Evolutionary conservation across 371 early-diverging fungal species (phyloP).

Genomic region (Thermomucor indicae-seudaticae): DNA sequence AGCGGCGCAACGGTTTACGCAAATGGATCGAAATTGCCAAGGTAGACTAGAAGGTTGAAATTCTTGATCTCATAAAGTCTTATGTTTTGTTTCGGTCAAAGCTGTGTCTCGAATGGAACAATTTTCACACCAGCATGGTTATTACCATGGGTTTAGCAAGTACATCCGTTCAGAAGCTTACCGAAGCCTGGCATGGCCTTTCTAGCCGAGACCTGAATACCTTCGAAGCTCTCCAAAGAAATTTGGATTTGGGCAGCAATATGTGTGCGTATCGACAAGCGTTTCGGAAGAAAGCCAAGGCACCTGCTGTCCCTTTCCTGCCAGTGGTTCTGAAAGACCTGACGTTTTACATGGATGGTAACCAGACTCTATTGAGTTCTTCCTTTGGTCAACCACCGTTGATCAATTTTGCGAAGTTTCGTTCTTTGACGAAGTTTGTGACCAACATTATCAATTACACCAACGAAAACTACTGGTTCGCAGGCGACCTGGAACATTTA

Average conservation of each 20-base stretch:
- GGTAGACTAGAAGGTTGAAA: conserved; percentile 14
- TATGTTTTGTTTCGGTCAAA: conserved; percentile 1
- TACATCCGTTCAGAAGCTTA: conserved; percentile 15
- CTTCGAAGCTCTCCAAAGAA: conserved; percentile 17
- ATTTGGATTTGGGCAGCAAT: conserved; percentile 34
- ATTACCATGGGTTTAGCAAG: conserved; percentile 32
- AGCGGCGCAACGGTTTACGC: conserved; percentile 16
- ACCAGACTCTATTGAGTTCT: conserved; percentile 4
- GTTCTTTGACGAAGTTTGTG: conserved; percentile 20
- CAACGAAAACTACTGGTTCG: conserved; percentile 29
- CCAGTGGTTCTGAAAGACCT: conserved; percentile 42
- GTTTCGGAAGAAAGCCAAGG: conserved; percentile 20
- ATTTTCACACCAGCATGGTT: conserved; percentile 43
- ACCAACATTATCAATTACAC: conserved; percentile 14
- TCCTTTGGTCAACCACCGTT: conserved; percentile 1
- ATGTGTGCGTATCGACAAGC: conserved; percentile 40
- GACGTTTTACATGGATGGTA: conserved; percentile 41
- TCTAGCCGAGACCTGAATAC: conserved; percentile 24
- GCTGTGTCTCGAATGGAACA: conserved; percentile 38
- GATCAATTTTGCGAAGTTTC: conserved; percentile 39
- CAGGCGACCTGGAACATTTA: conserved; percentile 25
- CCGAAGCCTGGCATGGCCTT: conserved; percentile 21
- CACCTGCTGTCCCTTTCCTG: conserved; percentile 42
- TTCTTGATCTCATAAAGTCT: neutral
- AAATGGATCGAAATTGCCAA: conserved; percentile 42